Percentiles rank a stretch among this genome's conserved stretches.
phyloP scores from a whole-genome alignment of 495 filamentous ascomycete species.

The Talaromyces stipitatus region DNA sequence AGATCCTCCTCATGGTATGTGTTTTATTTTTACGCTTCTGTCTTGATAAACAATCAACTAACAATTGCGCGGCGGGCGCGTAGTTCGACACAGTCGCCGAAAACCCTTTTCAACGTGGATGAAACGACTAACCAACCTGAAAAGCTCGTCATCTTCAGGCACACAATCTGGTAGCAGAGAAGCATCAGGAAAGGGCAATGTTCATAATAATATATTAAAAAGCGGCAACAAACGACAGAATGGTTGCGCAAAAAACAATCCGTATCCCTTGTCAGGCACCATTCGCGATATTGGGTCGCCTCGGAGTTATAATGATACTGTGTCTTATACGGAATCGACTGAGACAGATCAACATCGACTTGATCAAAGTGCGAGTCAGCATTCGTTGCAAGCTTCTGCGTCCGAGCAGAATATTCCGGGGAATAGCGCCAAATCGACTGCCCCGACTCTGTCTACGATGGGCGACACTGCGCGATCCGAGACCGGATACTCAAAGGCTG shows the following conservation, averaged over 20 bases:
- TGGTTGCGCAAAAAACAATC: conserved; percentile 66
- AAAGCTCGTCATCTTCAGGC: conserved; percentile 46
- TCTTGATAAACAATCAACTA: conserved; percentile 2
- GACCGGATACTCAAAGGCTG: conserved; percentile 69
- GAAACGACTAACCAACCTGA: conserved; percentile 86
- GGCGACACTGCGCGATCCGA: conserved; percentile 67
- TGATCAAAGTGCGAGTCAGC: conserved; percentile 14
- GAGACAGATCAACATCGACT: conserved; percentile 18
- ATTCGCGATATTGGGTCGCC: conserved; percentile 29
- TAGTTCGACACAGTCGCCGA: conserved; percentile 63
- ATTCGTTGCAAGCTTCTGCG: neutral
- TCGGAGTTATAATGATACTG: conserved; percentile 30
- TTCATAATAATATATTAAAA: conserved; percentile 33
- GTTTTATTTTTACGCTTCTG: neutral
- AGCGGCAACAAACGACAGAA: conserved; percentile 44
- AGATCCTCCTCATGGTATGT: neutral
- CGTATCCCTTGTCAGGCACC: conserved; percentile 64
- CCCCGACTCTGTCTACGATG: conserved; percentile 76
- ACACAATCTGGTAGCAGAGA: conserved; percentile 28
- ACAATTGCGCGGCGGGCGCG: conserved; percentile 9
- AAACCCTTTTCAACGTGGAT: conserved; percentile 89
- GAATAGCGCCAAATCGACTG: conserved; percentile 58
- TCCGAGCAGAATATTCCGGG: conserved; percentile 19
- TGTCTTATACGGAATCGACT: conserved; percentile 26
- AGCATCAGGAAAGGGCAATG: conserved; percentile 44